phyloP scores from a whole-genome alignment of 2,329 filamentous ascomycete genomes.

The Ilyonectria destructans region DNA sequence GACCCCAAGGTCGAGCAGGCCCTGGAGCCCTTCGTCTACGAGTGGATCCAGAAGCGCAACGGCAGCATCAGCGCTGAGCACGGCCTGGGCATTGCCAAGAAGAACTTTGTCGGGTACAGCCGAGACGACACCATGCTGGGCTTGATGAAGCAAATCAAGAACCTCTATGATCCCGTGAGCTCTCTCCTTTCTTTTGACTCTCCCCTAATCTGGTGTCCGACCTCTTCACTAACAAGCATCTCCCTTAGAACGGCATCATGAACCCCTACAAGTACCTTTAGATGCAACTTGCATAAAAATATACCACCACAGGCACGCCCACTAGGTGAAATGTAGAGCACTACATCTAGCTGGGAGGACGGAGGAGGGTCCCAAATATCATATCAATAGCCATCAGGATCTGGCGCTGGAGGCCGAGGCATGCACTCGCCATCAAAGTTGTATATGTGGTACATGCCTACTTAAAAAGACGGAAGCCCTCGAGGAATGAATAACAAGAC shows the following conservation, averaged over 20 bases:
- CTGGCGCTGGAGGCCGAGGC: background rate
- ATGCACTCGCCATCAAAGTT: background rate
- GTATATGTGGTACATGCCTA: constrained; percentile 5
- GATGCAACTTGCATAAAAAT: constrained; percentile 21
- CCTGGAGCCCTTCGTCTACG: constrained; percentile 96
- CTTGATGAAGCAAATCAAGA: constrained; percentile 96
- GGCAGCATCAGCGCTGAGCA: constrained; percentile 99
- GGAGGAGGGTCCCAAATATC: background rate
- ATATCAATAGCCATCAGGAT: background rate
- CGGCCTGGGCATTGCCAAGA: constrained; percentile 94
- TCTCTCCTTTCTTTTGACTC: constrained; percentile 25
- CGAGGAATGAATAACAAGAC: background rate
- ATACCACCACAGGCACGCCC: background rate
- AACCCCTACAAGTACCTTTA: constrained; percentile 98
- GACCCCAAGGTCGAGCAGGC: constrained; percentile 89
- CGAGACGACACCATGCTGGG: constrained; percentile 88
- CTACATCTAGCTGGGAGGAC: background rate
- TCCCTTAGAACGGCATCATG: constrained; percentile 91
- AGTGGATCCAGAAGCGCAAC: constrained; percentile 91
- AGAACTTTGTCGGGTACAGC: constrained; percentile 95
- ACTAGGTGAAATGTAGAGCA: constrained; percentile 13
- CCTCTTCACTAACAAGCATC: constrained; percentile 45
- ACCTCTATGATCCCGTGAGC: constrained; percentile 93
- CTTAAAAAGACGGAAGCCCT: background rate
- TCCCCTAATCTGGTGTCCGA: constrained; percentile 10